A percentile compares a stretch with the other conserved stretches of the same genome.
Conservation (phyloP, 2,329 filamentous ascomycete genomes). For the Remersonia thermophila region DNA sequence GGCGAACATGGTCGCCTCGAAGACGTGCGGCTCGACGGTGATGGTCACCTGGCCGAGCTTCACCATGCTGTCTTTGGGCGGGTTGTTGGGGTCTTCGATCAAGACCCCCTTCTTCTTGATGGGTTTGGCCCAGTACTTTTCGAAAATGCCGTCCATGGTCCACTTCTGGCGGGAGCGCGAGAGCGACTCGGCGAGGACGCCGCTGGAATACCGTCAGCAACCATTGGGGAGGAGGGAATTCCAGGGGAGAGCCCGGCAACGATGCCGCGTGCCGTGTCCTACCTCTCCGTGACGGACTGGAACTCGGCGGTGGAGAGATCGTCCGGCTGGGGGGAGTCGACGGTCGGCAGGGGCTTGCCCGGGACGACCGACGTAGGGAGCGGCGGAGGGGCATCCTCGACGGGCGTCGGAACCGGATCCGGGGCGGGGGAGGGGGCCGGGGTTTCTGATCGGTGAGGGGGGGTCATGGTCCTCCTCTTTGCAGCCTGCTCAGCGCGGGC, state of each 20-base stretch:
- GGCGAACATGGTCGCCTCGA: constrained; percentile 62
- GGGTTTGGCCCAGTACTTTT: constrained; percentile 68
- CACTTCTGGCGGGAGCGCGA: constrained; percentile 61
- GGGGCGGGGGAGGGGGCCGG: constrained; percentile 21
- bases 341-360: constrained; percentile 58
- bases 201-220: constrained; percentile 34
- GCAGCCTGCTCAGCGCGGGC: constrained; percentile 46
- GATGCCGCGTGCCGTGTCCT: too few relatives aligned
- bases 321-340: constrained; percentile 53
- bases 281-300: constrained; percentile 64
- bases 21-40: constrained; percentile 66
- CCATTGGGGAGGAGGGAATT: too few relatives aligned
- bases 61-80: constrained; percentile 57
- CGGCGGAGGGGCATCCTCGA: constrained; percentile 26
- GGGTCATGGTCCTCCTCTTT: constrained; percentile 47
- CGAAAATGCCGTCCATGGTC: constrained; percentile 60
- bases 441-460: constrained; percentile 38
- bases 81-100: constrained; percentile 53
- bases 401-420: constrained; percentile 22
- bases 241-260: too few relatives aligned
- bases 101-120: constrained; percentile 53
- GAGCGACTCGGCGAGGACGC: constrained; percentile 62
- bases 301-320: constrained; percentile 54
- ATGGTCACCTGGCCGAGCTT: constrained; percentile 63
- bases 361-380: constrained; percentile 52